Base-by-base conservation (phyloP, 495 filamentous ascomycete genomes). In the Aspergillus conjunctus region DNA sequence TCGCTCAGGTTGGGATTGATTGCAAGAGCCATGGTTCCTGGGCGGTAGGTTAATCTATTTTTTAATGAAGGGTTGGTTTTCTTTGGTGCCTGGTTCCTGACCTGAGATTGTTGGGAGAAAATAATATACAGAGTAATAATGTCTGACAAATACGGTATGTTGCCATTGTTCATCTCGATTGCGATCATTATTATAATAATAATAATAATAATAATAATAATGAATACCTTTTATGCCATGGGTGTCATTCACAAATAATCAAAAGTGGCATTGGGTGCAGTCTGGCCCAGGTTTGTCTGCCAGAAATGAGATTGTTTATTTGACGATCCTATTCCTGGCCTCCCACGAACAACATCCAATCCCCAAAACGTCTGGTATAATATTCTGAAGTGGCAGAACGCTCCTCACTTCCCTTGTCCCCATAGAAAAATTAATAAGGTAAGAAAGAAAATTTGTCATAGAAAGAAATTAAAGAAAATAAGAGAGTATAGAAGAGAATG, bases 311-410 rank as follows among this genome's bases (percentile, higher is more conserved):
- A 48, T 48, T 21, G 18, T 4, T 17, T 48, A 48, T 22, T 22
- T 48, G 44, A 48, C 44, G 44, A 48, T 48, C 9, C 10, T 14
- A 48, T 48, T 26, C 44, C 17, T 21, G 44, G 44, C 44, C 20
- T 48, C 20, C n/a, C 11, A n/a, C 15, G 37, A 53, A 39, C 61
- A 18, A 55, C 22, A 33, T 50, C 33, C 57, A 18, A 59, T n/a
- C n/a, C 62, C 48, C 52, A 60, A 60, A 54, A 46, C 51, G 31
- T 57, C 60, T 48, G 55, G 56, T 55, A 62, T 56, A 62, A 55
- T 26, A 53, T 50, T 51, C 55, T 59, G 60, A 53, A 56, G 44
- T 18, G 7, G 46, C 20, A 54, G 51, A 32, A 34, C 33, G 39
- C 11, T 12, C 15, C 26, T 37, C 21, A 32, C 17, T 43, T 48